Conservation (phyloP, 345 rosid genomes). For the Lepidium aucheri region DNA sequence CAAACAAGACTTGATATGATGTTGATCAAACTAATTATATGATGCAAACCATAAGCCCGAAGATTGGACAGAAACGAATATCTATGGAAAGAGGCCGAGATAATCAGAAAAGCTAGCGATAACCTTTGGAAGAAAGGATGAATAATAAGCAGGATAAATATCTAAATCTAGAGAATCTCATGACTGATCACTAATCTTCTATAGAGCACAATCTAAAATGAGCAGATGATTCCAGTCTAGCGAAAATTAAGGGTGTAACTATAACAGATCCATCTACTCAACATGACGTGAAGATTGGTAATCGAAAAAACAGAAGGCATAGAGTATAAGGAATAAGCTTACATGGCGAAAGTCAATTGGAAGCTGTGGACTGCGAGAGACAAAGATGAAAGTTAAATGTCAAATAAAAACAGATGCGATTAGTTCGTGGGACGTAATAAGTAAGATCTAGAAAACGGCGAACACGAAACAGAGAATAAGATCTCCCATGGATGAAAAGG, state of each 20-base stretch:
- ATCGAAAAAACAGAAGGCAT: not conserved
- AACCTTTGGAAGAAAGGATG: not conserved
- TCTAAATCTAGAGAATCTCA: not conserved
- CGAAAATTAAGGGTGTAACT: not conserved
- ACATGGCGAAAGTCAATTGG: slow-evolving; percentile 27
- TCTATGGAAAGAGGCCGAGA: not conserved
- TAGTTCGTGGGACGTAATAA: not conserved
- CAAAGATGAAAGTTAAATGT: not conserved
- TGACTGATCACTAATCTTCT: not conserved
- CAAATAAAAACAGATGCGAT: not conserved
- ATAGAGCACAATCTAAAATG: not conserved
- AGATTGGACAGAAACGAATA: not conserved
- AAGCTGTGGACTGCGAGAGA: slow-evolving; percentile 9
- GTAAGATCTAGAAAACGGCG: not conserved
- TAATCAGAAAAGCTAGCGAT: not conserved
- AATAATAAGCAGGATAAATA: not conserved
- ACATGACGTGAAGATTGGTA: not conserved
- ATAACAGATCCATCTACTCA: slow-evolving; percentile 8
- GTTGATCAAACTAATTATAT: not conserved
- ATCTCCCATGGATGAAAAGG: not conserved
- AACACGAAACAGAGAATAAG: not conserved
- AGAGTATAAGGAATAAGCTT: not conserved
- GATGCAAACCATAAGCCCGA: not conserved
- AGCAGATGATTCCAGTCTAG: not conserved
- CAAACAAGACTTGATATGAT: not conserved